Evolutionary conservation across 2,329 filamentous ascomycete species (phyloP), one percentile per base, ranked within the genome.

Genomic region (Cadophora gregata): DNA sequence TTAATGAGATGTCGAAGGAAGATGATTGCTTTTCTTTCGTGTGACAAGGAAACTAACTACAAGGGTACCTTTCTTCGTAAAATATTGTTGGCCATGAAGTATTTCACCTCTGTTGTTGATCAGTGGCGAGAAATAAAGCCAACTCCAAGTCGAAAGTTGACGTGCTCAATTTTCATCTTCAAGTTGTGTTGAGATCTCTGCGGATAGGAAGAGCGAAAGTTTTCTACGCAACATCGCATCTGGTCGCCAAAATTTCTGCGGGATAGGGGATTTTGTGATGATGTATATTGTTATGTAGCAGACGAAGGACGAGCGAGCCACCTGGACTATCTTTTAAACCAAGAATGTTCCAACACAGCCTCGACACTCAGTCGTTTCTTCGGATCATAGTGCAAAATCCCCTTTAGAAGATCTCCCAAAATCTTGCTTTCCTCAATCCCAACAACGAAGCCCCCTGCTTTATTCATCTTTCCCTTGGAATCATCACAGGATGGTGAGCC

Each of bases 391-490:
- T 53, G 31, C 29, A 53, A 33, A 16, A 53, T n/a, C 19, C 19
- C 29, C 29, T n/a, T 33, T 27, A 53, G 10, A 53, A 53, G 50
- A 33, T 53, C 45, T 31, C 21, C 61, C 51, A 67, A 36, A 59
- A 63, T 24, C 36, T 60, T 53, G 51, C 53, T 53, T 55, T 66
- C 64, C 53, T 63, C 45, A 47, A 53, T 47, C 53, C 3, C 10
- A 63, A 66, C 51, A 59, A 47, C 53, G 48, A 66, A 29, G 16
- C 50, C 50, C 1, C 50, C 50, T 53, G 50, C 25, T 4, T 21
- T 10, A 53, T 31, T 53, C 29, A 9, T 53, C 25, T 53, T 53
- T 33, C 50, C 50, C 50, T n/a, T 53, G n/a, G 50, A 16, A 7
- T 4, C 29, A 53, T 29, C 50, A 6, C 29, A 9, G 12, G 14